Base-by-base conservation (phyloP, 1,284 basidiomycete species). In the Ceratorhiza oryzae-sativae region DNA sequence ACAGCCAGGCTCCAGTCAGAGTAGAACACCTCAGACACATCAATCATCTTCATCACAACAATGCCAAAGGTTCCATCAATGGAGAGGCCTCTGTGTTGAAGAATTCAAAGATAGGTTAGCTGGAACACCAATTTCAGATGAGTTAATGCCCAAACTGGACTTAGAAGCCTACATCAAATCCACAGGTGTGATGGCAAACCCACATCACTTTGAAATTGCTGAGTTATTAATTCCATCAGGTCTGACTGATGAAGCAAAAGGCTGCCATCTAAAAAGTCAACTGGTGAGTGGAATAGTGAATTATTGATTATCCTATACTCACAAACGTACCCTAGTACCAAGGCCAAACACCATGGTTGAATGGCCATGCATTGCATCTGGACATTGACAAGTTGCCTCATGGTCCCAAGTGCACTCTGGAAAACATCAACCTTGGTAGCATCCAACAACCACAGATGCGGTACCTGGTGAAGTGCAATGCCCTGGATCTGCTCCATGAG, bases 201-300 rank as follows among this genome's bases (percentile, higher is more conserved):
- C 65, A 12, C 13, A 34, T 8, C 8, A 32, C 13, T 68, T 68
- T 27, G 65, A 55, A n/a, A 23, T 45, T 8, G 65, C 65, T 10
- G 53, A 68, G 25, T 34, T 68, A 27, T 41, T 68, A 23, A 56
- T 68, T 49, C 55, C 65, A 3, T 18, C 53, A 2, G 53, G 65
- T 1, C 3, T 53, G 20, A 34, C 32, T 8, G 30, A 65, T 25
- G 34, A 2, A 0, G 34, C 25, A 3, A 15, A 30, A 13, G 42
- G 53, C 12, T 36, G 34, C 8, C 34, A 34, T 8, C 48, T 65
- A 25, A 51, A 65, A 36, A 65, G 62, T n/a, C 27, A 25, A 39
- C 18, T 53, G 3, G 62, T 65, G 25, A 65, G 62, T 53, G n/a
- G n/a, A n/a, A 2, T 23, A 49, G 20, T 3, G 9, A 25, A 12